Conservation (phyloP, 1,284 basidiomycete genomes). For the Ceratobasidium sp. region DNA sequence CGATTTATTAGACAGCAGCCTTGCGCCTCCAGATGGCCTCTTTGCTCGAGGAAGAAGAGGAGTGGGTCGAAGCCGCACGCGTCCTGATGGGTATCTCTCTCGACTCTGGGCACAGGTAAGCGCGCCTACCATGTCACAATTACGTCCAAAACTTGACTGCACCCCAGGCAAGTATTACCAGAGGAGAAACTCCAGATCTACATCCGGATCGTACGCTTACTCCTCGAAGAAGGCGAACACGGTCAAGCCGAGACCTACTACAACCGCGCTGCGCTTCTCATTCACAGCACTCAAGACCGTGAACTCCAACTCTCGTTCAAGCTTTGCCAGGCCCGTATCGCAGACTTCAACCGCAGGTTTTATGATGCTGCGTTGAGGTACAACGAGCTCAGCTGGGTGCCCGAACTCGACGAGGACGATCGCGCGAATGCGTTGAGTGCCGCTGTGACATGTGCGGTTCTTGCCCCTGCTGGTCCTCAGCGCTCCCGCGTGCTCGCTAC, state of each 20-base stretch:
- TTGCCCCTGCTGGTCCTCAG: slow-evolving; percentile 96
- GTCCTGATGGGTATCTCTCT: slow-evolving; percentile 90
- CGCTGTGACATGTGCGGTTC: slow-evolving; percentile 92
- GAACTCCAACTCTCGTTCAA: slow-evolving; percentile 82
- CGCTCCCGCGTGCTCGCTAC: slow-evolving; percentile 90
- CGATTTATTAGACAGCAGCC: slow-evolving; percentile 68
- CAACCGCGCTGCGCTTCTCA: slow-evolving; percentile 90
- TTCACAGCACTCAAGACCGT: slow-evolving; percentile 77
- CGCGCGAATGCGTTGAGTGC: slow-evolving; percentile 85
- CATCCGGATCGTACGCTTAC: slow-evolving; percentile 90
- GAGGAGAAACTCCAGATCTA: slow-evolving; percentile 89
- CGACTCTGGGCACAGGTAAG: slow-evolving; percentile 86
- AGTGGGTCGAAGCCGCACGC: slow-evolving; percentile 90
- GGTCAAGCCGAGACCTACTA: slow-evolving; percentile 95
- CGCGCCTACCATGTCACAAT: slow-evolving; percentile 25
- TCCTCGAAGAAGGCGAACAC: slow-evolving; percentile 94
- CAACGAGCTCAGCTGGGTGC: slow-evolving; percentile 89
- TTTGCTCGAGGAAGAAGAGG: slow-evolving; percentile 87
- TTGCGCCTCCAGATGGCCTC: slow-evolving; percentile 87
- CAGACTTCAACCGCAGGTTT: slow-evolving; percentile 90
- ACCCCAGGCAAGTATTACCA: slow-evolving; percentile 70
- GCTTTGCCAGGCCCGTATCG: slow-evolving; percentile 89
- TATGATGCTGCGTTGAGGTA: slow-evolving; percentile 94
- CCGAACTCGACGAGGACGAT: slow-evolving; percentile 89
- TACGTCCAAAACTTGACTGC: slow-evolving; percentile 11